Conservation (phyloP, 2,329 filamentous ascomycete genomes). For the Hypoxylon sp. region DNA sequence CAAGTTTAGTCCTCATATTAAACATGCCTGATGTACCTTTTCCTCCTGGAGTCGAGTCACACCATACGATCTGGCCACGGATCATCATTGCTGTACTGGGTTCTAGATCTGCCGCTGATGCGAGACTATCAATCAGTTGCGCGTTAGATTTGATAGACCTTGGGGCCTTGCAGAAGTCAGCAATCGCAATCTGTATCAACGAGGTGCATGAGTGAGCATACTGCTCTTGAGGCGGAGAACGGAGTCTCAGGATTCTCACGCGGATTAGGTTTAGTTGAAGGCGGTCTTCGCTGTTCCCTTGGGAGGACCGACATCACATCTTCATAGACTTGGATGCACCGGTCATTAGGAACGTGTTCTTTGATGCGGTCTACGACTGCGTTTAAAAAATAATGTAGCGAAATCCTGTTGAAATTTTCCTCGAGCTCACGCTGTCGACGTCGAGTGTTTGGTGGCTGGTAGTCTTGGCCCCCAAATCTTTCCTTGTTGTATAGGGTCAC, state of each 20-base stretch:
- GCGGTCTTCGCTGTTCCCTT: too few species aligned
- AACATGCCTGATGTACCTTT: neutral
- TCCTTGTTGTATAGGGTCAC: neutral
- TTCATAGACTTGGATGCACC: constrained; percentile 24
- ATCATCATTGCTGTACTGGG: neutral
- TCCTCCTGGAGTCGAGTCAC: constrained; percentile 7
- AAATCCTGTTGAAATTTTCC: neutral
- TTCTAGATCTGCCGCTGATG: constrained; percentile 11
- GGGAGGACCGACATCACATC: constrained; percentile 22
- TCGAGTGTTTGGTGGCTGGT: neutral
- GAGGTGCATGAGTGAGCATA: neutral
- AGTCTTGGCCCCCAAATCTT: neutral
- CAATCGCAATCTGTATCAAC: neutral
- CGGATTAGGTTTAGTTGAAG: neutral
- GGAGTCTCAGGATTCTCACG: constrained; percentile 15
- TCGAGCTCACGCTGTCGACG: constrained; percentile 9
- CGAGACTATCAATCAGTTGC: constrained; percentile 34
- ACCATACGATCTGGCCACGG: constrained; percentile 21
- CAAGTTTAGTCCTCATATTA: neutral
- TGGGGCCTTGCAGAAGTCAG: constrained; percentile 16
- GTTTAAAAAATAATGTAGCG: neutral
- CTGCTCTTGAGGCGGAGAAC: constrained; percentile 33
- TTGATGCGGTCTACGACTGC: constrained; percentile 1
- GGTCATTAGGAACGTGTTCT: constrained; percentile 1
- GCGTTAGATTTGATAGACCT: constrained; percentile 33